A percentile compares a stretch with the other conserved stretches of the same genome.
These are phyloP conservation scores for Ambrosia trifida DNA, from an alignment of 129 eudicot species.

Conservation along the genomic window DNA sequence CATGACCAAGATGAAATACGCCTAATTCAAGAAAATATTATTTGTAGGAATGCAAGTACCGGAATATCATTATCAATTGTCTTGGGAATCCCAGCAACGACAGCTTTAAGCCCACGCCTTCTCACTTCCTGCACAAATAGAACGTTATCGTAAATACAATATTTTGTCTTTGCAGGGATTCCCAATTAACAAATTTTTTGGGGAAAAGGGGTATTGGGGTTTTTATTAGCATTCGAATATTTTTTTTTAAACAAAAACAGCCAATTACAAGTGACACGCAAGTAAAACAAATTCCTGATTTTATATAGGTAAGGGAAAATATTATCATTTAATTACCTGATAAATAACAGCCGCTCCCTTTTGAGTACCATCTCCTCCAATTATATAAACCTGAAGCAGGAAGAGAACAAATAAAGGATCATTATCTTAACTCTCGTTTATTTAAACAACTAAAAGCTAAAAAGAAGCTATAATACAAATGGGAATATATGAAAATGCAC, in stretches of 20 bases:
- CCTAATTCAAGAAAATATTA: neutral
- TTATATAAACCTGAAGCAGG: slow-evolving; percentile 66
- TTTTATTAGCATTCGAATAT: too few relatives aligned
- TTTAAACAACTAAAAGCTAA: slow-evolving; percentile 17
- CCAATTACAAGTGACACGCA: too few relatives aligned
- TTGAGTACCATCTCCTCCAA: slow-evolving; percentile 94
- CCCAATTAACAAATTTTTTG: neutral
- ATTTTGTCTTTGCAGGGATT: neutral
- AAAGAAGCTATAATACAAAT: slow-evolving; percentile 15
- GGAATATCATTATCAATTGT: slow-evolving; percentile 88
- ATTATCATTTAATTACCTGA: slow-evolving; percentile 49
- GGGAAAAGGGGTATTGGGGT: too few relatives aligned
- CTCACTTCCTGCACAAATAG: slow-evolving; percentile 70
- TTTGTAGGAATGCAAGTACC: slow-evolving; percentile 40
- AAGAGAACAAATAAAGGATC: slow-evolving; percentile 14
- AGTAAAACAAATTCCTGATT: too few relatives aligned
- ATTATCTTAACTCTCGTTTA: neutral
- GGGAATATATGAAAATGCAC: slow-evolving; percentile 25
- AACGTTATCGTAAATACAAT: neutral
- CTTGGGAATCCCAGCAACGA: slow-evolving; percentile 88
- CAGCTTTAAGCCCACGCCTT: slow-evolving; percentile 76
- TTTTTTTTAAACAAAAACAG: neutral
- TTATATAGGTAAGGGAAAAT: neutral
- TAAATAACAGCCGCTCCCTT: slow-evolving; percentile 82
- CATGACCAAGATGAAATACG: neutral